Evolutionary conservation across 768 basidiomycete genomes (phyloP).

Genomic region (Gymnopilus junonius): DNA sequence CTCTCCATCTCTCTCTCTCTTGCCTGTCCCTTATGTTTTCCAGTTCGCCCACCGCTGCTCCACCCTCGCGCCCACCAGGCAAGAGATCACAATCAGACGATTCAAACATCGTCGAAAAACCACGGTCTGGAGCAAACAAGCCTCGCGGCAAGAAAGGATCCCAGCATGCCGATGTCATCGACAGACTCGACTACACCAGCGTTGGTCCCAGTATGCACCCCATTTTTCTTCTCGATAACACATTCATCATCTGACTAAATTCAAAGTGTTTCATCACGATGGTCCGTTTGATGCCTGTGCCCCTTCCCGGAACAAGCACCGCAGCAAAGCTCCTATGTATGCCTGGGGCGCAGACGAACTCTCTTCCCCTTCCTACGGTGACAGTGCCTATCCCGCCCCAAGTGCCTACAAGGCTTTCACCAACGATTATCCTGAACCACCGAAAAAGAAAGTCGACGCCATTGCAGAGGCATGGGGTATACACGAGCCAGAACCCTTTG

Average conservation of each 20-base stretch:
- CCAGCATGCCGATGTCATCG: constrained; percentile 86
- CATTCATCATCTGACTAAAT: constrained; percentile 15
- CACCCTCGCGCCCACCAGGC: constrained; percentile 35
- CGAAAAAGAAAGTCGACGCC: constrained; percentile 87
- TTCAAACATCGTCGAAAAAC: constrained; percentile 41
- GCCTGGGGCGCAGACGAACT: constrained; percentile 65
- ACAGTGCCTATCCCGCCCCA: constrained; percentile 59
- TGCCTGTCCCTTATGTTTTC: constrained; percentile 20
- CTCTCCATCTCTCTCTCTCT: constrained; percentile 12
- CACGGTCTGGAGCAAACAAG: constrained; percentile 42
- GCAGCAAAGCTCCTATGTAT: constrained; percentile 80
- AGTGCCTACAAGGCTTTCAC: constrained; percentile 51
- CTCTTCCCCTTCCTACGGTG: constrained; percentile 37
- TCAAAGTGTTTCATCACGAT: constrained; percentile 87
- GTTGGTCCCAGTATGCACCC: constrained; percentile 76
- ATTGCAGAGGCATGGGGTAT: constrained; percentile 94
- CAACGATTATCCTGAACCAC: constrained; percentile 57
- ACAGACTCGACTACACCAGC: constrained; percentile 85
- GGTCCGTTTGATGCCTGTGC: constrained; percentile 93
- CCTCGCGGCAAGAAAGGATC: constrained; percentile 70
- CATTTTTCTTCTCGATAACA: constrained; percentile 3
- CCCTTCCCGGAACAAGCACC: constrained; percentile 84
- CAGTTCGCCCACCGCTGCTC: constrained; percentile 23
- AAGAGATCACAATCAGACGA: constrained; percentile 55
- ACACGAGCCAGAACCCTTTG: constrained; percentile 89